phyloP scores from a whole-genome alignment of 306 rosid genomes.

The Fragaria vesca region DNA sequence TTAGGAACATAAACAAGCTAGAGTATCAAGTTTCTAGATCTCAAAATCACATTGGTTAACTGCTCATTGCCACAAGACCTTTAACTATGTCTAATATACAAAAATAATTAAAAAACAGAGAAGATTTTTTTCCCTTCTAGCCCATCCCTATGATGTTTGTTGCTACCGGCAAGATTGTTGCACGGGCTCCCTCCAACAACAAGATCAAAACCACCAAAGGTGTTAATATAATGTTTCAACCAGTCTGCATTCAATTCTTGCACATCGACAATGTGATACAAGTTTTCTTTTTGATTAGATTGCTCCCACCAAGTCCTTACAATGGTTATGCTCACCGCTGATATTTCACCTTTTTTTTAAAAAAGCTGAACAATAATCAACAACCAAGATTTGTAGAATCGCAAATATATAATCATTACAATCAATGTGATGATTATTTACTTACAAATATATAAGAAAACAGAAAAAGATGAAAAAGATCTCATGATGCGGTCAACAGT shows the following conservation, averaged over 20 bases:
- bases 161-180: conserved; percentile 47
- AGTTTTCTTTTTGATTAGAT: conserved; percentile 73
- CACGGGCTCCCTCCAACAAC: too few species aligned
- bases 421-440: too few species aligned
- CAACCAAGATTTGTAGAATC: too few species aligned
- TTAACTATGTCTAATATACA: conserved; percentile 75
- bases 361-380: too few species aligned
- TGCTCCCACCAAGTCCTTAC: conserved; percentile 21
- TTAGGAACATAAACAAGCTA: neutral
- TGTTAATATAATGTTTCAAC: conserved; percentile 48
- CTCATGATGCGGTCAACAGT: too few species aligned
- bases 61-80: conserved; percentile 32
- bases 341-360: too few species aligned
- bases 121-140: conserved; percentile 81
- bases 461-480: too few species aligned
- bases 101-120: conserved; percentile 67
- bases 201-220: conserved; percentile 83
- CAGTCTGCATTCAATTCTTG: conserved; percentile 47
- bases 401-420: too few species aligned
- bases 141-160: conserved; percentile 77
- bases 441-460: too few species aligned
- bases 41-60: conserved; percentile 19
- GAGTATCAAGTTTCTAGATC: neutral
- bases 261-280: conserved; percentile 62
- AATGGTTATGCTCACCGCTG: too few species aligned